Conservation (phyloP, 2,329 filamentous ascomycete species). For the Chlorencoelia australis region DNA sequence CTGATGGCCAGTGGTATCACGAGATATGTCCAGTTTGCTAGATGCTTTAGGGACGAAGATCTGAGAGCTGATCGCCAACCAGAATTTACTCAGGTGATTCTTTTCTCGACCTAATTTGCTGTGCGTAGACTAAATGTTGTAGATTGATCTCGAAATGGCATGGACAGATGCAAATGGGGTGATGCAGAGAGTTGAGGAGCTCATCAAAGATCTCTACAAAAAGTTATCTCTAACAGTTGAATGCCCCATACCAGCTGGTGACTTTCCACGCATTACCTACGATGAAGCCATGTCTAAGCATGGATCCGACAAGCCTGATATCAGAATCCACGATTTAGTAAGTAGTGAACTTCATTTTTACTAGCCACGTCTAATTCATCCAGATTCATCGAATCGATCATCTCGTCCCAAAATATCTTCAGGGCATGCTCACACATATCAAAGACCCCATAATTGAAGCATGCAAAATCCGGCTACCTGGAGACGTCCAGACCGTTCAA, state of each 20-base stretch:
- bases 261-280: conserved; percentile 47
- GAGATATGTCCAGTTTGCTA: conserved; percentile 85
- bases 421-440: conserved; percentile 64
- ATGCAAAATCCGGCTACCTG: conserved; percentile 53
- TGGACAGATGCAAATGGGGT: conserved; percentile 67
- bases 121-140: conserved; percentile 7
- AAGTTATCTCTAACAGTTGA: conserved; percentile 3
- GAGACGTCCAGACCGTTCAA: conserved; percentile 42
- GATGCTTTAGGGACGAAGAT: conserved; percentile 93
- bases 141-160: conserved; percentile 90
- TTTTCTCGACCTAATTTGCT: background rate
- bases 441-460: conserved; percentile 62
- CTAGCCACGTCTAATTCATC: conserved; percentile 20
- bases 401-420: conserved; percentile 52
- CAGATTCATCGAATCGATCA: conserved; percentile 59
- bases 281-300: conserved; percentile 67
- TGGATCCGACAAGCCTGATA: conserved; percentile 87
- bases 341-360: conserved; percentile 11
- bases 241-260: conserved; percentile 2
- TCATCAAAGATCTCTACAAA: conserved; percentile 20
- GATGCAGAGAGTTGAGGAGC: conserved; percentile 36
- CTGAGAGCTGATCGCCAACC: conserved; percentile 85
- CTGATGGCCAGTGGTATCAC: conserved; percentile 83
- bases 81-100: conserved; percentile 77
- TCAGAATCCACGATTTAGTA: conserved; percentile 62